Evolutionary conservation across 192 early-diverging fungal species (phyloP).

Genomic region (Backusella circina): DNA sequence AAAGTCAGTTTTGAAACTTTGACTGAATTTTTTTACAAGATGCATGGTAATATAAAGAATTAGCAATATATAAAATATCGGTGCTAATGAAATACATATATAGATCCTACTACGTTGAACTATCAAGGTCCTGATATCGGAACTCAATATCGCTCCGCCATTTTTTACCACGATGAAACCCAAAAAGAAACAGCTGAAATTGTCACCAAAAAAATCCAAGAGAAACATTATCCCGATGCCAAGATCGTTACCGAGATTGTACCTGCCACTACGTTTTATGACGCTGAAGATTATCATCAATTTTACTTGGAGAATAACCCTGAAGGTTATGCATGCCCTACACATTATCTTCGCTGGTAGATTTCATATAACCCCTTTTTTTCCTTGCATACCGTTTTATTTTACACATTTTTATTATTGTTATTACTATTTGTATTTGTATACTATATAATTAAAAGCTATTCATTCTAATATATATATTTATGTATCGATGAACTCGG

Average conservation of each 20-base stretch:
- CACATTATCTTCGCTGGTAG: constrained; percentile 45
- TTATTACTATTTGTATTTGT: background rate
- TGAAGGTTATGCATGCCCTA: constrained; percentile 63
- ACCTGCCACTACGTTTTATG: constrained; percentile 65
- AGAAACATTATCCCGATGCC: constrained; percentile 48
- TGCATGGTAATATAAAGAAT: constrained; percentile 55
- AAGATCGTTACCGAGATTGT: constrained; percentile 68
- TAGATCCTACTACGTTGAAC: constrained; percentile 81
- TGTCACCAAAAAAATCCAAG: constrained; percentile 59
- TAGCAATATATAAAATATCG: too few species aligned
- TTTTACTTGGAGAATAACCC: constrained; percentile 58
- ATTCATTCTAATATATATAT: background rate
- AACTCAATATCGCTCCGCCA: constrained; percentile 85
- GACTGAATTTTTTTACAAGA: constrained; percentile 80
- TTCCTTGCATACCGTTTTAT: background rate
- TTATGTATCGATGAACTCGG: background rate
- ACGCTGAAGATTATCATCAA: constrained; percentile 84
- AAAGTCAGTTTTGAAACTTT: constrained; percentile 69
- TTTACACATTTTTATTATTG: background rate
- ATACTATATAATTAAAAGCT: background rate
- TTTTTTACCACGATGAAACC: constrained; percentile 73
- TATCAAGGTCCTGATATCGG: constrained; percentile 82
- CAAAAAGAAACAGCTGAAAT: constrained; percentile 70
- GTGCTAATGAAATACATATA: too few species aligned
- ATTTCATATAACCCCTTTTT: background rate